phyloP scores from a whole-genome alignment of 2,329 filamentous ascomycete genomes.

The Didymosphaeria variabile region DNA sequence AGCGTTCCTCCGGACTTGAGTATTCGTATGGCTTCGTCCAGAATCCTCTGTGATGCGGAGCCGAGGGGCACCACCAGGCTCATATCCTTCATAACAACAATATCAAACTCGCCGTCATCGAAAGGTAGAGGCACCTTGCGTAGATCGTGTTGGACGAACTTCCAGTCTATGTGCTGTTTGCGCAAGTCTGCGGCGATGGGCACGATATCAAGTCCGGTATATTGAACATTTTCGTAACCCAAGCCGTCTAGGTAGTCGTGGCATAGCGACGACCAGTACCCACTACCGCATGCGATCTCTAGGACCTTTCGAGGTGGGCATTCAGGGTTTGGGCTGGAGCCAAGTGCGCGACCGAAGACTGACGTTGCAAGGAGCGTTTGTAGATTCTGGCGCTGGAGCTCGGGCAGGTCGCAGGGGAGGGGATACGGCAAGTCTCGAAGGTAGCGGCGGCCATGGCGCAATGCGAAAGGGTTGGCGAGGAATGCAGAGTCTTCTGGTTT shows the following conservation, averaged over 20 bases:
- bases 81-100: constrained; percentile 88
- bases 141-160: constrained; percentile 87
- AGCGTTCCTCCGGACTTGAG: constrained; percentile 80
- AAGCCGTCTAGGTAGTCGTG: constrained; percentile 78
- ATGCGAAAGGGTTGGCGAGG: constrained; percentile 62
- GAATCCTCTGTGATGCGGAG: constrained; percentile 61
- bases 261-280: constrained; percentile 89
- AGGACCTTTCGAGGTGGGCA: constrained; percentile 79
- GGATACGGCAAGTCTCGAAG: constrained; percentile 83
- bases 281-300: constrained; percentile 87
- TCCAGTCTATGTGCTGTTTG: constrained; percentile 83
- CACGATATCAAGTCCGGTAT: constrained; percentile 84
- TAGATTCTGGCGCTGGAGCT: constrained; percentile 87
- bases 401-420: constrained; percentile 85
- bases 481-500: constrained; percentile 33
- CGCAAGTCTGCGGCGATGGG: constrained; percentile 72
- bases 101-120: constrained; percentile 80
- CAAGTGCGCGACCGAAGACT: constrained; percentile 82
- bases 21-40: constrained; percentile 80
- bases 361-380: constrained; percentile 83
- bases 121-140: constrained; percentile 80
- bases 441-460: constrained; percentile 83
- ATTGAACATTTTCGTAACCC: constrained; percentile 75
- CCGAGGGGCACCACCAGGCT: constrained; percentile 71
- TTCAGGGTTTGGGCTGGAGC: constrained; percentile 71